Evolutionary conservation across 352 stramenopile species (phyloP).

Genomic region (Heterotrichella gracilis): DNA sequence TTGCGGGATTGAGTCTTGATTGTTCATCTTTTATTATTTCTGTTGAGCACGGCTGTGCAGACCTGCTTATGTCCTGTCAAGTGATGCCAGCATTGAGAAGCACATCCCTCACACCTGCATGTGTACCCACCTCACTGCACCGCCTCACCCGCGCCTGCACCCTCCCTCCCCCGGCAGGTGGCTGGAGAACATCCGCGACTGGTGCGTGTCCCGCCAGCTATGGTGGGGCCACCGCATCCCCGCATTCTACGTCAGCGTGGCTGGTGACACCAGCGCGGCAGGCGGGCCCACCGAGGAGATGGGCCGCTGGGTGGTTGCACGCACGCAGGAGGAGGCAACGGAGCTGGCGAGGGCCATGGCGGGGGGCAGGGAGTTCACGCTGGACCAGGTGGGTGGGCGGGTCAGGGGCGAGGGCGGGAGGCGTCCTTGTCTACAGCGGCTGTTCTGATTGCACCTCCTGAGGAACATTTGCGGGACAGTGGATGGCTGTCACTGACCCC

Average conservation of each 20-base stretch:
- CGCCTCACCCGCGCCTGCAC: constrained; percentile 30
- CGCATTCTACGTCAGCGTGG: constrained; percentile 48
- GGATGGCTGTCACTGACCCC: no score
- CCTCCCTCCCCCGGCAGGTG: constrained; percentile 90
- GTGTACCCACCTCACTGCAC: neutral
- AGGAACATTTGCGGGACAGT: no score
- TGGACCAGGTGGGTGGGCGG: no score
- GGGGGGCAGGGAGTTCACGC: no score
- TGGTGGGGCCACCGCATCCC: constrained; percentile 99
- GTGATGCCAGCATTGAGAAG: neutral
- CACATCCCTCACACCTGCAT: neutral
- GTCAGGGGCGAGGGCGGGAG: no score
- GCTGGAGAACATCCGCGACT: constrained; percentile 92
- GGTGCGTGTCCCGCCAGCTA: constrained; percentile 89
- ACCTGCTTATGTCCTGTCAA: no score
- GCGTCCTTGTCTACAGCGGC: no score
- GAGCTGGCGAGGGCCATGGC: no score
- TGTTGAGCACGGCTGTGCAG: no score
- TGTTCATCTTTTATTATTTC: no score
- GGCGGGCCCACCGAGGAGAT: no score
- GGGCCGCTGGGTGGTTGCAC: constrained; percentile 70
- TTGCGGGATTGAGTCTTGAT: neutral
- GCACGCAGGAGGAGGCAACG: constrained; percentile 44
- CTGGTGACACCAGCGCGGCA: constrained; percentile 21
- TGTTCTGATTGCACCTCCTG: no score